Conservation (phyloP, 352 stramenopile species). For the Thraustochytrium sp. region DNA sequence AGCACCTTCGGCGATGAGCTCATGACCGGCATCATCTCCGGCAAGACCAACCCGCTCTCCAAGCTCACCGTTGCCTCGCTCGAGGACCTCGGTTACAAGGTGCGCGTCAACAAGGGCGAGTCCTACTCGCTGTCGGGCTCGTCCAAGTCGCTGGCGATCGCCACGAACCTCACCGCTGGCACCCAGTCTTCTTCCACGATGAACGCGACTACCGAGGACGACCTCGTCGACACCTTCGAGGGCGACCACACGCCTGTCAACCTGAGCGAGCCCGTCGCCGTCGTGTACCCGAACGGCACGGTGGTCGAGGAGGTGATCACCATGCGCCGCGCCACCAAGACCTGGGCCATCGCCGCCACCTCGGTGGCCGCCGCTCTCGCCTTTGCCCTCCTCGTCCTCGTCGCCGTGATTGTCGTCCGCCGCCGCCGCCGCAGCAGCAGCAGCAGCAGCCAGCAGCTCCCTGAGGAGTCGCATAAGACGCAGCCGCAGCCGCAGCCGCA, state of each 20-base stretch:
- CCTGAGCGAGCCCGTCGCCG: background rate
- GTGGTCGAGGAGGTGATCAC: too few species aligned
- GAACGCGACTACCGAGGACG: background rate
- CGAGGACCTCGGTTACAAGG: conserved; percentile 17
- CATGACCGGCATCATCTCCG: conserved; percentile 27
- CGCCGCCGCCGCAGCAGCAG: background rate
- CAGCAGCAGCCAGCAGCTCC: background rate
- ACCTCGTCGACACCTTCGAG: background rate
- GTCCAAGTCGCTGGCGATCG: background rate
- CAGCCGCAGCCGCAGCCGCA: too few species aligned
- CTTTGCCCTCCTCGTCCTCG: background rate
- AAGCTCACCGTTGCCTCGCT: conserved; percentile 13
- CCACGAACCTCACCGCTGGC: background rate
- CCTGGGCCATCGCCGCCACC: background rate
- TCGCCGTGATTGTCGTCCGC: background rate
- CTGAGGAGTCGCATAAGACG: background rate
- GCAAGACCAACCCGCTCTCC: conserved; percentile 9
- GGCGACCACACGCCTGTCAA: background rate
- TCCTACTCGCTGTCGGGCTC: background rate
- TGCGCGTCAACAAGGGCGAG: background rate
- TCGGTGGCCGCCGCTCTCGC: background rate
- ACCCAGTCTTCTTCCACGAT: background rate
- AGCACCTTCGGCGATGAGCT: conserved; percentile 38
- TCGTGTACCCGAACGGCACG: background rate
- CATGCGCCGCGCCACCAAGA: too few species aligned